Evolutionary conservation across 257 asterid species (phyloP), one percentile per base, ranked within the genome.

Genomic region (Ocimum tenuiflorum): DNA sequence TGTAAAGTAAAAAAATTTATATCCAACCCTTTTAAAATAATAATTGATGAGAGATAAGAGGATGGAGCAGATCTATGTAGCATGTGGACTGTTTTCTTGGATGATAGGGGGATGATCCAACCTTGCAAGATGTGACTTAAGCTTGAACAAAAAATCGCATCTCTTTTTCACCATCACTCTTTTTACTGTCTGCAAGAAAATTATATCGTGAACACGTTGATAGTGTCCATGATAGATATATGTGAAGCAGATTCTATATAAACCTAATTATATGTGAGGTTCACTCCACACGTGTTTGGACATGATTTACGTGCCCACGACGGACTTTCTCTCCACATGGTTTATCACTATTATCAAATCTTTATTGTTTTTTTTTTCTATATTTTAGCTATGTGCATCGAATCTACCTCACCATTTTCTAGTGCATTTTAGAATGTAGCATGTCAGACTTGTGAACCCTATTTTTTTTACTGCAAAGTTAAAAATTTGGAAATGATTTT

Each of bases 41-140:
- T 48, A 43, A 65, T 65, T 48, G 53, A 45, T 61, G 54, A 35
- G 33, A 17, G 60, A 47, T n/a, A 22, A 36, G 68, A 48, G 35
- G 55, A 48, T n/a, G 71, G 31, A 68, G 50, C 54, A 71, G 62
- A 27, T 55, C 38, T 27, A 53, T 20, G 46, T 29, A 38, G 69
- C 81, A 77, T 77, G 81, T 77, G 81, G 12, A 58, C 78, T 77
- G 81, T 67, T 72, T 67, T 68, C n/a, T n/a, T n/a, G n/a, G n/a
- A n/a, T n/a, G n/a, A n/a, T n/a, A n/a, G n/a, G n/a, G n/a, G n/a
- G n/a, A n/a, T n/a, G n/a, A n/a, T n/a, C n/a, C n/a, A n/a, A n/a
- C n/a, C n/a, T 59, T 63, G 73, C 73, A 36, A 55, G 75, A 76
- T 62, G 77, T 67, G 77, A 72, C 75, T 15, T 56, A 19, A 36